These are phyloP conservation scores for Pseudocercospora ulei DNA, from an alignment of 2,329 filamentous ascomycete species.

Conservation along the genomic window DNA sequence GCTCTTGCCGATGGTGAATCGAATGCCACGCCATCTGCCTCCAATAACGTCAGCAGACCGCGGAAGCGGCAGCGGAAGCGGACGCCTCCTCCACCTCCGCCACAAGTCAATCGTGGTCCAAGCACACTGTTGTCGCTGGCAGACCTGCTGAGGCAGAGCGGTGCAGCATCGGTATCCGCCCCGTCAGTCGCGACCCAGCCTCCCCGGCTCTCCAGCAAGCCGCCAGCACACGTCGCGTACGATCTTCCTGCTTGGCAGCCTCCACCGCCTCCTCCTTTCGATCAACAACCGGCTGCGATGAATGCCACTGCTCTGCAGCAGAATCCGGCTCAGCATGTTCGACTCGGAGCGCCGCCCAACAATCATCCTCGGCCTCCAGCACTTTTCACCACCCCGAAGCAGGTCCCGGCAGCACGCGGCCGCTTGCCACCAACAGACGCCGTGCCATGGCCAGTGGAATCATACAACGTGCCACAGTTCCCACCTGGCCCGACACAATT, in stretches of 20 bases:
- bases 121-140: constrained; percentile 25
- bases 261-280: constrained; percentile 20
- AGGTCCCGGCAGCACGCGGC: constrained; percentile 1
- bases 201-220: constrained; percentile 4
- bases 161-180: constrained; percentile 16
- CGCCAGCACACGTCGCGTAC: constrained; percentile 23
- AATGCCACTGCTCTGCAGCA: constrained; percentile 7
- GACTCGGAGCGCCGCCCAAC: neutral
- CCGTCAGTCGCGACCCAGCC: constrained; percentile 7
- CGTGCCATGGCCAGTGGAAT: constrained; percentile 7
- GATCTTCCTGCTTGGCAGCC: constrained; percentile 27
- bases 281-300: constrained; percentile 6
- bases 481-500: constrained; percentile 8
- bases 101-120: constrained; percentile 2
- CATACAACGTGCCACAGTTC: constrained; percentile 3
- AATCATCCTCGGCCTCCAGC: constrained; percentile 16
- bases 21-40: constrained; percentile 4
- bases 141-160: constrained; percentile 27
- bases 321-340: constrained; percentile 6
- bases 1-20: constrained; percentile 9
- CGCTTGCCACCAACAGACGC: neutral
- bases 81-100: constrained; percentile 4
- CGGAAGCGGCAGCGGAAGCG: constrained; percentile 27
- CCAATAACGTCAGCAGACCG: constrained; percentile 18
- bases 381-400: constrained; percentile 26